These are phyloP conservation scores for Withania somnifera DNA, from an alignment of 305 asterid genomes.

Conservation along the genomic window DNA sequence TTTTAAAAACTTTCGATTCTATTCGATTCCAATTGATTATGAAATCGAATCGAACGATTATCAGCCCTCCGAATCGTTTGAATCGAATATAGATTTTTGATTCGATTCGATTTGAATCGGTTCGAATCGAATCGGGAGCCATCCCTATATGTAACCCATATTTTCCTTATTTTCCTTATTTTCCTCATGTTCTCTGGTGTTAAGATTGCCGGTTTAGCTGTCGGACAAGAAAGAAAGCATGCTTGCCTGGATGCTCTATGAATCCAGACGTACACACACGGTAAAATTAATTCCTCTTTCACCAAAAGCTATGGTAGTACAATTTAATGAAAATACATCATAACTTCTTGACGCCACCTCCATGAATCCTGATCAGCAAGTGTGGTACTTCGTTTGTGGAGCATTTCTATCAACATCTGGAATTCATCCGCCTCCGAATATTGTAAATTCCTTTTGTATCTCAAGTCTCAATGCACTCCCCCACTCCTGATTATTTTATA, in stretches of 20 bases:
- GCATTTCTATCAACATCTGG: background rate
- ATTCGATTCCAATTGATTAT: too few species aligned
- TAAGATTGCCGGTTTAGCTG: background rate
- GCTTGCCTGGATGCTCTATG: background rate
- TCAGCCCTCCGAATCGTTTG: too few species aligned
- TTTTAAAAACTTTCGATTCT: too few species aligned
- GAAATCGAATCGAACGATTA: too few species aligned
- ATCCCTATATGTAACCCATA: background rate
- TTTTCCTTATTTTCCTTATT: background rate
- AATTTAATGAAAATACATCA: background rate
- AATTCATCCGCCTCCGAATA: background rate
- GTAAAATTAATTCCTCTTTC: background rate
- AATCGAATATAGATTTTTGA: too few species aligned
- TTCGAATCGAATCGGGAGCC: too few species aligned
- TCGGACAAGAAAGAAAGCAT: background rate
- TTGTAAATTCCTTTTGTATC: background rate
- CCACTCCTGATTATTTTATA: background rate
- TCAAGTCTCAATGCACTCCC: background rate
- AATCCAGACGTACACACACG: background rate
- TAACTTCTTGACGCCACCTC: background rate
- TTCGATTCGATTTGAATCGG: too few species aligned
- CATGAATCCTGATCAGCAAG: background rate
- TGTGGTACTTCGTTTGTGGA: background rate
- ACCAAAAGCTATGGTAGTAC: background rate
- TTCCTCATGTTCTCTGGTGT: background rate